Conservation (phyloP, 1,284 basidiomycete genomes). For the Hypsizygus ulmarius region DNA sequence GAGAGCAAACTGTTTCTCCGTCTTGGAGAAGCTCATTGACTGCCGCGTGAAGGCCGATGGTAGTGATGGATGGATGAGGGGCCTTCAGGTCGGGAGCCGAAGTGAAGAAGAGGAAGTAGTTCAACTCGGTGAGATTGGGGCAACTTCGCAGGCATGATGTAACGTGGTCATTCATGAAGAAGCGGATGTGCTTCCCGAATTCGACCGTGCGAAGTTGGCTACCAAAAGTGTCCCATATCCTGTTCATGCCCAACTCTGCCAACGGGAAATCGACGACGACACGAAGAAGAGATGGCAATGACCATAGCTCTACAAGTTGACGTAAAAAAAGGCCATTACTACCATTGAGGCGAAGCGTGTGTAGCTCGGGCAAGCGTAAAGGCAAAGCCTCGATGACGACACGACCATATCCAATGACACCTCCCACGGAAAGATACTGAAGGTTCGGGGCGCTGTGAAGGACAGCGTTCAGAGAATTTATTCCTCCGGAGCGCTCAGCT, state of each 20-base stretch:
- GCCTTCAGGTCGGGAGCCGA: conserved; percentile 28
- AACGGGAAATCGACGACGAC: conserved; percentile 47
- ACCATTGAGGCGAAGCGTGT: conserved; percentile 51
- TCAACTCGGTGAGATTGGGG: conserved; percentile 46
- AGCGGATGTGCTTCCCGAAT: conserved; percentile 53
- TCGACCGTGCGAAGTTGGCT: conserved; percentile 52
- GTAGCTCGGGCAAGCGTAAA: conserved; percentile 40
- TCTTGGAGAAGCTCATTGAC: conserved; percentile 38
- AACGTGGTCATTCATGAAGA: conserved; percentile 47
- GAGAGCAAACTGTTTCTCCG: conserved; percentile 38
- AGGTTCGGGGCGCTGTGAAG: conserved; percentile 52
- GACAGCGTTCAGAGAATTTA: conserved; percentile 58
- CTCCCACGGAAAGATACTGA: conserved; percentile 55
- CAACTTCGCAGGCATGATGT: conserved; percentile 45
- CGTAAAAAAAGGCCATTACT: conserved; percentile 49
- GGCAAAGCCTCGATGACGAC: conserved; percentile 26
- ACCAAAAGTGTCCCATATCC: conserved; percentile 50
- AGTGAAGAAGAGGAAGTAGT: conserved; percentile 59
- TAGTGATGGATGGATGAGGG: conserved; percentile 35
- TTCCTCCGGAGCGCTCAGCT: conserved; percentile 61
- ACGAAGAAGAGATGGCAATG: conserved; percentile 49
- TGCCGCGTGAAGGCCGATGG: conserved; percentile 50
- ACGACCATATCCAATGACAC: conserved; percentile 36
- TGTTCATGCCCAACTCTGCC: conserved; percentile 33
- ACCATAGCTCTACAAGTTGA: conserved; percentile 47